Conservation (phyloP, 495 filamentous ascomycete species). For the Podospora bellae-mahoneyi region DNA sequence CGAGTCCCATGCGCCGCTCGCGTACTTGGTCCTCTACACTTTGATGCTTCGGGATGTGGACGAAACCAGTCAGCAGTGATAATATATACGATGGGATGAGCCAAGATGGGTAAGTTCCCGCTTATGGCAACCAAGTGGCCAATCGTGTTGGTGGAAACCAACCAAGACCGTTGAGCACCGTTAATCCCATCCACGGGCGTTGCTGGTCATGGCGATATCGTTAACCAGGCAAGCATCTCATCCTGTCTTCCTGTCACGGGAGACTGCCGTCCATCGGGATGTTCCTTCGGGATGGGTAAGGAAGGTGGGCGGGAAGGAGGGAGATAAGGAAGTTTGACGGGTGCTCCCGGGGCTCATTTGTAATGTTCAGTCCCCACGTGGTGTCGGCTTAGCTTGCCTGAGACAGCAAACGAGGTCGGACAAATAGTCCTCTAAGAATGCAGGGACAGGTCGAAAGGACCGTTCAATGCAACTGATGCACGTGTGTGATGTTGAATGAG, state of each 20-base stretch:
- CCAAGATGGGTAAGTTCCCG: constrained; percentile 2
- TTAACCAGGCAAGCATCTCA: background rate
- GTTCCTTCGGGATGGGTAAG: constrained; percentile 1
- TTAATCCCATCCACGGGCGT: background rate
- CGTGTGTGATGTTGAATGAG: background rate
- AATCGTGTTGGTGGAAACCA: background rate
- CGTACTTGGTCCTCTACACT: background rate
- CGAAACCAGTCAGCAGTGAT: background rate
- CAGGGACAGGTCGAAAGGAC: background rate
- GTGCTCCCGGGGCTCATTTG: background rate
- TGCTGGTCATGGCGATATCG: background rate
- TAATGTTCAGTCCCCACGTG: background rate
- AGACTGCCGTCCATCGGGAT: background rate
- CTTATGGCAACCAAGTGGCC: background rate
- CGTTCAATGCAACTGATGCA: background rate
- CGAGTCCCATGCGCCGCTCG: background rate
- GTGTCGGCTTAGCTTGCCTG: background rate
- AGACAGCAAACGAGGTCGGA: background rate
- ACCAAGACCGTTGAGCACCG: background rate
- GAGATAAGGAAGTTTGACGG: background rate
- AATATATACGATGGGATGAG: background rate
- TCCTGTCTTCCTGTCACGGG: background rate
- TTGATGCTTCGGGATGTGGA: background rate
- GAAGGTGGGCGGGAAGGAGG: background rate
- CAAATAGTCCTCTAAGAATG: background rate